A percentile compares a stretch with the other conserved stretches of the same genome.
These are phyloP conservation scores for Trematosphaeria pertusa DNA, from an alignment of 2,329 filamentous ascomycete genomes.

Conservation along the genomic window DNA sequence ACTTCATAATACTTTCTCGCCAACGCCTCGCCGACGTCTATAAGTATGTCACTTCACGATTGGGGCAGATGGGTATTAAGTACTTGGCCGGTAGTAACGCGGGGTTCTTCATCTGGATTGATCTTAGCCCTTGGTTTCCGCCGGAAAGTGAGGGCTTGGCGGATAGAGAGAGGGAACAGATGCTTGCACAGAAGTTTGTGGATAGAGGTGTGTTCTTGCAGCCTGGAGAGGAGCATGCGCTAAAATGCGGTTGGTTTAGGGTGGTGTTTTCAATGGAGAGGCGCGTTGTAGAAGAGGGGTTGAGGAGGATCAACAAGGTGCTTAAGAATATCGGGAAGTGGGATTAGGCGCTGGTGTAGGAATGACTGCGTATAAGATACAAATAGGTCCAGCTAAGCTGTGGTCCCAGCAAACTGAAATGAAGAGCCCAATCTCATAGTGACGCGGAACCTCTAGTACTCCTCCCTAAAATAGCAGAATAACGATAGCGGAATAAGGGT, in stretches of 20 bases:
- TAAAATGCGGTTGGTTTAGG: conserved; percentile 52
- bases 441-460: too few species aligned
- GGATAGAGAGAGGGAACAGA: conserved; percentile 19
- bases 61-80: conserved; percentile 53
- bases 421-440: too few species aligned
- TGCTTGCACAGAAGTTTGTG: conserved; percentile 32
- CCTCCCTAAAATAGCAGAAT: too few species aligned
- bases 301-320: too few species aligned
- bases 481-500: too few species aligned
- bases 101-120: conserved; percentile 64
- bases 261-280: conserved; percentile 48
- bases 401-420: too few species aligned
- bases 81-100: conserved; percentile 60
- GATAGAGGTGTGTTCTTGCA: conserved; percentile 27
- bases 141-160: conserved; percentile 26
- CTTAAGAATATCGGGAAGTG: too few species aligned
- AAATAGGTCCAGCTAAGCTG: too few species aligned
- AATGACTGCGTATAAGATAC: too few species aligned
- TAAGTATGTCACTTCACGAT: conserved; percentile 44
- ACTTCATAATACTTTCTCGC: conserved; percentile 55
- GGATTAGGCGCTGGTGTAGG: too few species aligned
- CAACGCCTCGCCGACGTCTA: conserved; percentile 51
- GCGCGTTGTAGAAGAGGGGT: conserved; percentile 43
- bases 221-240: conserved; percentile 42
- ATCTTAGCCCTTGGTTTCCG: conserved; percentile 49